Conservation (phyloP, 2,329 filamentous ascomycete genomes). For the Didymella arachidicola region DNA sequence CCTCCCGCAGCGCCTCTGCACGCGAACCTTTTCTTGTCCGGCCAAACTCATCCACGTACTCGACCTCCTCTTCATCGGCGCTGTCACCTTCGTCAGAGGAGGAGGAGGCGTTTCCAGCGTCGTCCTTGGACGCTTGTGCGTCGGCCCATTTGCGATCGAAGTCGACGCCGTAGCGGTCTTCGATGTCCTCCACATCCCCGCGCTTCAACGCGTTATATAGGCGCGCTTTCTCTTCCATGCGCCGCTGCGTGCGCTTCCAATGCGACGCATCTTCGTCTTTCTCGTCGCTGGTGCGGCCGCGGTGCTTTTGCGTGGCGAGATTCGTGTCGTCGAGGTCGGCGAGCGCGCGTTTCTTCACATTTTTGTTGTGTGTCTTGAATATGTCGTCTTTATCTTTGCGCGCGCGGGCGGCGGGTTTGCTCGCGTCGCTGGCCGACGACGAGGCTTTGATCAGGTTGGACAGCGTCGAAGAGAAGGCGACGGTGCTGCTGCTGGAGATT, state of each 20-base stretch:
- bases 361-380: conserved; percentile 71
- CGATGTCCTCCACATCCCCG: conserved; percentile 74
- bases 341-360: conserved; percentile 67
- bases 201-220: conserved; percentile 90
- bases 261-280: conserved; percentile 65
- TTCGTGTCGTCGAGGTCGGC: conserved; percentile 64
- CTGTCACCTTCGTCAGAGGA: conserved; percentile 26
- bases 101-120: conserved; percentile 51
- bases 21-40: conserved; percentile 77
- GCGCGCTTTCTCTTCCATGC: conserved; percentile 89
- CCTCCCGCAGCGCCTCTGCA: conserved; percentile 70
- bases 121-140: conserved; percentile 53
- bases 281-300: conserved; percentile 61
- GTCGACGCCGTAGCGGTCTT: conserved; percentile 76
- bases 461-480: conserved; percentile 89
- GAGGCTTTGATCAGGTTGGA: conserved; percentile 74
- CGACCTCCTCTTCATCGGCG: conserved; percentile 71
- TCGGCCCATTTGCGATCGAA: conserved; percentile 98
- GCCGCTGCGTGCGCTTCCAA: conserved; percentile 73
- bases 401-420: conserved; percentile 57
- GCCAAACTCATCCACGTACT: conserved; percentile 92
- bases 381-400: conserved; percentile 71
- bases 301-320: conserved; percentile 66
- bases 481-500: conserved; percentile 71
- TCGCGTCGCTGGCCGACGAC: conserved; percentile 45